Percentiles rank a stretch among this genome's conserved stretches.
These are phyloP conservation scores for Tuber aestivum DNA, from an alignment of 495 filamentous ascomycete genomes.

Conservation along the genomic window DNA sequence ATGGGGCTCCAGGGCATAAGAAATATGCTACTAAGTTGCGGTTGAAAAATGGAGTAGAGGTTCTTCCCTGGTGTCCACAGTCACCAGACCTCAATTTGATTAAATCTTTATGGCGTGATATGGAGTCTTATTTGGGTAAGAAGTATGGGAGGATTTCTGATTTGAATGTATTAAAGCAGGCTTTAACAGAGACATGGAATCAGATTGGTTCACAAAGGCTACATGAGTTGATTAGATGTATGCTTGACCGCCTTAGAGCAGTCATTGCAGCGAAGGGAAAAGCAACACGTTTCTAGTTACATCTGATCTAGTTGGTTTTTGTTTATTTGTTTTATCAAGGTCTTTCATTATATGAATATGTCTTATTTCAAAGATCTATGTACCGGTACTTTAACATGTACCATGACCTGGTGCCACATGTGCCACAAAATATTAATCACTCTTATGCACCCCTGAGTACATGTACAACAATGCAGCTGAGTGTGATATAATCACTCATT, in stretches of 20 bases:
- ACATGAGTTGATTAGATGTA: conserved; percentile 5
- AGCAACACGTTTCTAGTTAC: neutral
- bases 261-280: conserved; percentile 2
- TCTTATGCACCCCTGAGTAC: too few relatives aligned
- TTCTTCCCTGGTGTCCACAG: too few relatives aligned
- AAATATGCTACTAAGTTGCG: neutral
- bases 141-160: conserved; percentile 6
- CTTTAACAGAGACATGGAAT: neutral
- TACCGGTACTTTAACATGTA: too few relatives aligned
- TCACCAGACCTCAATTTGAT: neutral
- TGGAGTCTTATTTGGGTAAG: neutral
- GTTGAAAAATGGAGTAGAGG: too few relatives aligned
- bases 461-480: too few relatives aligned
- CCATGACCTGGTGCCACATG: too few relatives aligned
- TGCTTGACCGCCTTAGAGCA: conserved; percentile 12
- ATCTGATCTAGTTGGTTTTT: too few relatives aligned
- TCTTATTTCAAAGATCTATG: too few relatives aligned
- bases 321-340: too few relatives aligned
- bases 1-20: conserved; percentile 22
- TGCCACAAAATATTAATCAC: too few relatives aligned
- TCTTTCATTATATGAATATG: too few relatives aligned
- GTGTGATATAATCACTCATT: too few relatives aligned
- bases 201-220: conserved; percentile 2
- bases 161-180: neutral
- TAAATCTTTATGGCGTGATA: conserved; percentile 13